Percentiles rank a stretch among this genome's conserved stretches.
phyloP scores from a whole-genome alignment of 139 green algal genomes.

The Volvox reticuliferus region DNA sequence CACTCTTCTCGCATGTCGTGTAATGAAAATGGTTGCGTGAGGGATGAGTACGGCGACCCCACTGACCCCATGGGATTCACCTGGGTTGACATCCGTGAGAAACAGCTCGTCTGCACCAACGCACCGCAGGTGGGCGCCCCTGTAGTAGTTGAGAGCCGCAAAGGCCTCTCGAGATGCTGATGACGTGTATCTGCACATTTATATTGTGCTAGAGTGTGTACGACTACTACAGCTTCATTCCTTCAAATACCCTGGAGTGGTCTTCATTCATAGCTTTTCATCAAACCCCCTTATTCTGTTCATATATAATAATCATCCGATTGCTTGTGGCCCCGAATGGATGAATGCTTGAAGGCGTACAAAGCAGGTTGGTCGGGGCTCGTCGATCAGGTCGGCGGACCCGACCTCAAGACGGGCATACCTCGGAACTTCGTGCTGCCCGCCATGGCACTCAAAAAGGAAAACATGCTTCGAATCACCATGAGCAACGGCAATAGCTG shows the following conservation, averaged over 20 bases:
- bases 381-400: neutral
- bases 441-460: slow-evolving; percentile 10
- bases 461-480: neutral
- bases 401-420: neutral
- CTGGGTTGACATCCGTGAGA: neutral
- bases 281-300: neutral
- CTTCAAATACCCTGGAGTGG: too few relatives aligned
- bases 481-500: neutral
- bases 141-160: too few relatives aligned
- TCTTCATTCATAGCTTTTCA: too few relatives aligned
- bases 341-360: neutral
- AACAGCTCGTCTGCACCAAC: neutral
- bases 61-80: neutral
- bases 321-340: too few relatives aligned
- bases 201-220: too few relatives aligned
- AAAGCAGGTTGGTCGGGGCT: neutral
- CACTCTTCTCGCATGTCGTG: neutral
- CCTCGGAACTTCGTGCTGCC: neutral
- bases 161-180: too few relatives aligned
- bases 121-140: neutral
- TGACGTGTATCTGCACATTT: too few relatives aligned
- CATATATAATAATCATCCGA: neutral
- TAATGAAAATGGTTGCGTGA: neutral
- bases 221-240: too few relatives aligned
- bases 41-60: slow-evolving; percentile 6